Percentiles rank a stretch among this genome's conserved stretches.
Conservation (phyloP, 108 stramenopile species). For the Parietichytrium sp. region DNA sequence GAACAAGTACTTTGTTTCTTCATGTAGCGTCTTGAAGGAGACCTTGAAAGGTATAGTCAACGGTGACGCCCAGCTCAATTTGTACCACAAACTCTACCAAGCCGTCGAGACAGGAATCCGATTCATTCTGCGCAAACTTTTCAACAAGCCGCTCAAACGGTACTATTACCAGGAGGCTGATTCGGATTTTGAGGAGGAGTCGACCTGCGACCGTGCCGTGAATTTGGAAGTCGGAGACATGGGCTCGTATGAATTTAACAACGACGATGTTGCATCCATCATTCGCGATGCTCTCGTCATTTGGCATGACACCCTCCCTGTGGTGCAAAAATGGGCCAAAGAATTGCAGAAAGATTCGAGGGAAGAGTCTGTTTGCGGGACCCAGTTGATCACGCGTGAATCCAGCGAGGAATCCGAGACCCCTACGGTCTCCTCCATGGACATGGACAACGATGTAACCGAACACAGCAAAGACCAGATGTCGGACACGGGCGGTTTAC, state of each 20-base stretch:
- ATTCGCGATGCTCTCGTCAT: neutral
- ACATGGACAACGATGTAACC: no score
- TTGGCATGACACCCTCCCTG: no score
- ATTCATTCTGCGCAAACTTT: conserved; percentile 15
- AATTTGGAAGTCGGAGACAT: neutral
- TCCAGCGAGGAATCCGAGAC: no score
- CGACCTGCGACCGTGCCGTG: neutral
- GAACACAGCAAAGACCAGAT: no score
- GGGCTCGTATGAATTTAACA: conserved; percentile 18
- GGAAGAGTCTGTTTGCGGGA: no score
- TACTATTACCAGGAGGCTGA: neutral
- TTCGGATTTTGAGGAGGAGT: neutral
- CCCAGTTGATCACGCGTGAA: no score
- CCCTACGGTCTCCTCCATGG: no score
- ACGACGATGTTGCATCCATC: neutral
- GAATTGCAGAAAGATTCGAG: no score
- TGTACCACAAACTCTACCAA: neutral
- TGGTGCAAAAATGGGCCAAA: no score
- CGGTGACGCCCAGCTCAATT: neutral
- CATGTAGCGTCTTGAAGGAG: no score
- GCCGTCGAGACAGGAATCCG: neutral
- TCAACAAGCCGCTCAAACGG: neutral
- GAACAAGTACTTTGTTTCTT: neutral
- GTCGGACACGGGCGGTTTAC: no score
- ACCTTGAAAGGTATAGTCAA: no score